Percentiles rank a stretch among this genome's conserved stretches.
Evolutionary conservation across 2,329 filamentous ascomycete species (phyloP).

Genomic region (Paecilomyces fulvus): DNA sequence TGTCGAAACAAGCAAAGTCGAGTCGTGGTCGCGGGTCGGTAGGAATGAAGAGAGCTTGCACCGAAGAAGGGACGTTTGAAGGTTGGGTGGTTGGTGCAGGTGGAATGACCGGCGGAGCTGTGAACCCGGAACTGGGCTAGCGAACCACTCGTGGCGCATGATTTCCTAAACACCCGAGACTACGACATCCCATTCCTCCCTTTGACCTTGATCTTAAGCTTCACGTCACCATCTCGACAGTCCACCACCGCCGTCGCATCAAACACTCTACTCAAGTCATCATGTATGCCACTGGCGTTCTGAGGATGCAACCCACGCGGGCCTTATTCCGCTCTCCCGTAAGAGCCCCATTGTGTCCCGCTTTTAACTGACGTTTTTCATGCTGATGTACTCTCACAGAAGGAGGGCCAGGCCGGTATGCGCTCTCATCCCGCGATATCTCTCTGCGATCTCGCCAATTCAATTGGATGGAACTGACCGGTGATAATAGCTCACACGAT

Average conservation of each 20-base stretch:
- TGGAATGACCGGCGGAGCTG: slow-evolving; percentile 25
- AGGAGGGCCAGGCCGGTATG: slow-evolving; percentile 57
- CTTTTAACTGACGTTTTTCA: not conserved
- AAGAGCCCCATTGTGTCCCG: slow-evolving; percentile 30
- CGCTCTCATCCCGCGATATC: slow-evolving; percentile 9
- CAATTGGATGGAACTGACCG: slow-evolving; percentile 15
- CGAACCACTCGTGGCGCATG: slow-evolving; percentile 27
- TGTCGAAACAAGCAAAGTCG: slow-evolving; percentile 7
- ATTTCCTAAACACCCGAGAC: slow-evolving; percentile 28
- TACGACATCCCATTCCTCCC: slow-evolving; percentile 3
- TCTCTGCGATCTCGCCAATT: slow-evolving; percentile 2
- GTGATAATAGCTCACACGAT: slow-evolving; percentile 73
- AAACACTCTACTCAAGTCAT: slow-evolving; percentile 23
- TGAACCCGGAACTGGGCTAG: slow-evolving; percentile 29
- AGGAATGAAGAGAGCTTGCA: slow-evolving; percentile 9
- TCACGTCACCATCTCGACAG: slow-evolving; percentile 13
- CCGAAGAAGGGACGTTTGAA: slow-evolving; percentile 12
- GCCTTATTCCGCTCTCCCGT: slow-evolving; percentile 58
- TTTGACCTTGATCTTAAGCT: slow-evolving; percentile 7
- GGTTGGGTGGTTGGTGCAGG: slow-evolving; percentile 16
- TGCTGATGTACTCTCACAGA: slow-evolving; percentile 43
- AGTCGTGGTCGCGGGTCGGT: slow-evolving; percentile 25
- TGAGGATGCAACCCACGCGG: slow-evolving; percentile 52
- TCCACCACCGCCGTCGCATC: slow-evolving; percentile 5
- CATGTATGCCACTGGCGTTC: slow-evolving; percentile 58